Evolutionary conservation across 768 basidiomycete genomes (phyloP).

Genomic region (Rhodotorula graminis): DNA sequence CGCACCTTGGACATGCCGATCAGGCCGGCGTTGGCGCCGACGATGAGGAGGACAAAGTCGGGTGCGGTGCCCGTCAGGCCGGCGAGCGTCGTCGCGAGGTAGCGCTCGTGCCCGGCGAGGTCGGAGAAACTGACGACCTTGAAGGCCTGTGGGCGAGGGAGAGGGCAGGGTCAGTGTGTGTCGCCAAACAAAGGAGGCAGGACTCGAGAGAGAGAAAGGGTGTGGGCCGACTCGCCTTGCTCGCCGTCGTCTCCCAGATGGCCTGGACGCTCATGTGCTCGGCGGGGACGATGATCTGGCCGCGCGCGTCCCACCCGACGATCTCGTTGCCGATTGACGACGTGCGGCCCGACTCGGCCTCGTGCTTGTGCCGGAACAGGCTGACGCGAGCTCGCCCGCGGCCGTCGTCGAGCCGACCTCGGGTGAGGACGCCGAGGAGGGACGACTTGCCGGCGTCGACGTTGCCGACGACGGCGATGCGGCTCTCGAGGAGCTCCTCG

Average conservation of each 20-base stretch:
- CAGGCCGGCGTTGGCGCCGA: constrained; percentile 79
- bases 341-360: constrained; percentile 90
- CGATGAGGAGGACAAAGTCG: constrained; percentile 75
- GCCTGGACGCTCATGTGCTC: constrained; percentile 63
- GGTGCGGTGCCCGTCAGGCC: constrained; percentile 91
- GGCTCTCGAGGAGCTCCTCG: constrained; percentile 60
- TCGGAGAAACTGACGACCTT: constrained; percentile 96
- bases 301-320: constrained; percentile 36
- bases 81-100: constrained; percentile 70
- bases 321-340: constrained; percentile 92
- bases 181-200: too few relatives aligned
- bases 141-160: too few relatives aligned
- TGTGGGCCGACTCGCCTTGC: constrained; percentile 59
- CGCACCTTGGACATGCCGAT: constrained; percentile 48
- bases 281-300: constrained; percentile 35
- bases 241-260: constrained; percentile 91
- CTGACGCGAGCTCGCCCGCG: constrained; percentile 59
- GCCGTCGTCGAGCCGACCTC: constrained; percentile 56
- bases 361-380: constrained; percentile 94
- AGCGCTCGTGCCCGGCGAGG: constrained; percentile 86
- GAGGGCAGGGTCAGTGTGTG: too few relatives aligned
- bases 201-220: too few relatives aligned
- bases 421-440: constrained; percentile 63
- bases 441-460: constrained; percentile 52
- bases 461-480: constrained; percentile 93